Evolutionary conservation across 2,329 filamentous ascomycete genomes (phyloP).

Genomic region (Exophiala spinifera): DNA sequence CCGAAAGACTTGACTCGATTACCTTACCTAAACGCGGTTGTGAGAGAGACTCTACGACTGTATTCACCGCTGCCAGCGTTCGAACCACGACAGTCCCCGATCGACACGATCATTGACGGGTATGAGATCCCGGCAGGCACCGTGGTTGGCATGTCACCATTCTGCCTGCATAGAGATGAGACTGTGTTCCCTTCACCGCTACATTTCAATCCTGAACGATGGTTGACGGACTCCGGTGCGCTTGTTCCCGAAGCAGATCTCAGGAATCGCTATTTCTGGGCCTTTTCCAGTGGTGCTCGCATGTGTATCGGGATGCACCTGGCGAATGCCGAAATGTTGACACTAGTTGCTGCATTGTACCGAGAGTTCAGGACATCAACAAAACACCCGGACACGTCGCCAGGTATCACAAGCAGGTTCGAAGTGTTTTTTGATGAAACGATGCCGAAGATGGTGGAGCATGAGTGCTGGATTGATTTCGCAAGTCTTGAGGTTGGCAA

Average conservation of each 20-base stretch:
- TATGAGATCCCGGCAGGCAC: conserved; percentile 32
- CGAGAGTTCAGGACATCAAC: conserved; percentile 41
- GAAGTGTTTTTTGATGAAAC: conserved; percentile 34
- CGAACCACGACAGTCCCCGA: conserved; percentile 43
- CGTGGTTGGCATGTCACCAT: conserved; percentile 35
- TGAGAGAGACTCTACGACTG: conserved; percentile 50
- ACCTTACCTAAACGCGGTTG: conserved; percentile 47
- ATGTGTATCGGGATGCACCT: conserved; percentile 45
- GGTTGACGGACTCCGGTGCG: conserved; percentile 22
- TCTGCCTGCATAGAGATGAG: conserved; percentile 39
- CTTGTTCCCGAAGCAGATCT: conserved; percentile 24
- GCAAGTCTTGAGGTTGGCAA: conserved; percentile 5
- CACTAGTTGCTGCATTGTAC: conserved; percentile 46
- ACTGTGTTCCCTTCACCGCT: conserved; percentile 47
- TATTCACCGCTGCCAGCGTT: conserved; percentile 50
- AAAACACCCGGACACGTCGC: conserved; percentile 28
- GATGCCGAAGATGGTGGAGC: conserved; percentile 26
- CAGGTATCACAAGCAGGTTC: conserved; percentile 33
- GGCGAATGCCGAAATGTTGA: conserved; percentile 52
- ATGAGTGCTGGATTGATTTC: conserved; percentile 28
- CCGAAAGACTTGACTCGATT: conserved; percentile 40
- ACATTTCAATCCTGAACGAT: conserved; percentile 41
- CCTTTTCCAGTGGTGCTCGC: conserved; percentile 40
- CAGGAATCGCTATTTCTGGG: conserved; percentile 35
- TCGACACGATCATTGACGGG: conserved; percentile 37